Conservation (phyloP, 805 yeast genomes). For the Candida dajiaensis region DNA sequence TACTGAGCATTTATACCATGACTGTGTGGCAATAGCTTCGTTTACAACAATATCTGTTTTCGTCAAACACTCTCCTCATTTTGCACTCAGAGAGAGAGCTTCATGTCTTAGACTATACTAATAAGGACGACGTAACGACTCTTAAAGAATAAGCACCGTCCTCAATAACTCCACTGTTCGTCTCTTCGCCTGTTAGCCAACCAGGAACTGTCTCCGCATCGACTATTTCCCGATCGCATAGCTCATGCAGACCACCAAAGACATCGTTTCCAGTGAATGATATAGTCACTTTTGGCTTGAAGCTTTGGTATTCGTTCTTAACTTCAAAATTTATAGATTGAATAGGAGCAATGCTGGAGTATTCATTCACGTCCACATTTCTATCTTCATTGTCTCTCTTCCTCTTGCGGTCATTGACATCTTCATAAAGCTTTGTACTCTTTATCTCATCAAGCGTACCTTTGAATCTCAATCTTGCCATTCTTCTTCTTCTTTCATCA, state of each 20-base stretch:
- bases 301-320: constrained; percentile 24
- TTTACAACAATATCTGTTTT: too few species aligned
- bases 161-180: constrained; percentile 41
- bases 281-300: constrained; percentile 21
- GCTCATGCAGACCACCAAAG: constrained; percentile 72
- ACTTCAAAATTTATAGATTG: constrained; percentile 44
- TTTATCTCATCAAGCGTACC: constrained; percentile 40
- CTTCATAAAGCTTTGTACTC: constrained; percentile 35
- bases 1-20: too few species aligned
- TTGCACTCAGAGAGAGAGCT: too few species aligned
- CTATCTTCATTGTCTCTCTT: constrained; percentile 14
- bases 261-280: constrained; percentile 60
- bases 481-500: constrained; percentile 26
- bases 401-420: constrained; percentile 18
- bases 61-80: too few species aligned
- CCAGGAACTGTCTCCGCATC: constrained; percentile 58
- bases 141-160: constrained; percentile 21
- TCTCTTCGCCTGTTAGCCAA: constrained; percentile 78
- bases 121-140: not conserved
- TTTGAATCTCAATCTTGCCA: constrained; percentile 56
- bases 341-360: constrained; percentile 52
- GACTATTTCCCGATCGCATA: constrained; percentile 43
- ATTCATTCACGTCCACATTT: constrained; percentile 27
- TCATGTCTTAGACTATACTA: not conserved
- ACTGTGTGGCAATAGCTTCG: too few species aligned